These are phyloP conservation scores for Fusarium decemcellulare DNA, from an alignment of 2,329 filamentous ascomycete genomes.

Conservation along the genomic window DNA sequence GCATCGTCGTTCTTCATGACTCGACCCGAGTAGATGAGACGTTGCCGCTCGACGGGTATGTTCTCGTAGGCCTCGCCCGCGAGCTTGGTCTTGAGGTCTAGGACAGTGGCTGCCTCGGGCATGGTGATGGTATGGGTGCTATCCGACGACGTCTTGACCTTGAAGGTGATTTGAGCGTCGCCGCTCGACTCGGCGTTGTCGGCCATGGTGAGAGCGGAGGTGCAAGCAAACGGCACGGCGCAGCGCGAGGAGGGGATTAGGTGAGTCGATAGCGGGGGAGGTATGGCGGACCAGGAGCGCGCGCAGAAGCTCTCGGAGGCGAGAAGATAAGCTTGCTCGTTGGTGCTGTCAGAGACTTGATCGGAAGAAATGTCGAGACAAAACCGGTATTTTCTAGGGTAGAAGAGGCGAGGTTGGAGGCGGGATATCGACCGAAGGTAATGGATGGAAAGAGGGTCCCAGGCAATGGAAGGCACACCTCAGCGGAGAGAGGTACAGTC, in stretches of 20 bases:
- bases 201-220: conserved; percentile 66
- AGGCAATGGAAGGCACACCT: background rate
- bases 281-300: conserved; percentile 11
- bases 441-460: background rate
- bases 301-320: conserved; percentile 11
- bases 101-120: conserved; percentile 80
- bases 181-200: conserved; percentile 72
- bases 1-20: conserved; percentile 96
- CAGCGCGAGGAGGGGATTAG: conserved; percentile 31
- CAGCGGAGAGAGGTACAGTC: background rate
- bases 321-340: background rate
- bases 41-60: conserved; percentile 88
- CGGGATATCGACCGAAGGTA: conserved; percentile 20
- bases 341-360: background rate
- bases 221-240: conserved; percentile 26
- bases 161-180: conserved; percentile 91
- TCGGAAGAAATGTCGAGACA: background rate
- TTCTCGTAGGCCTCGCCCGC: conserved; percentile 86
- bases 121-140: conserved; percentile 88
- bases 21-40: conserved; percentile 96
- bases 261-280: conserved; percentile 26
- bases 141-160: conserved; percentile 96
- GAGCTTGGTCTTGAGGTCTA: conserved; percentile 92
- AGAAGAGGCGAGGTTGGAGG: conserved; percentile 26
- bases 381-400: background rate